Evolutionary conservation across 495 filamentous ascomycete genomes (phyloP), one percentile per base, ranked within the genome.

Genomic region (Neurospora sp.): DNA sequence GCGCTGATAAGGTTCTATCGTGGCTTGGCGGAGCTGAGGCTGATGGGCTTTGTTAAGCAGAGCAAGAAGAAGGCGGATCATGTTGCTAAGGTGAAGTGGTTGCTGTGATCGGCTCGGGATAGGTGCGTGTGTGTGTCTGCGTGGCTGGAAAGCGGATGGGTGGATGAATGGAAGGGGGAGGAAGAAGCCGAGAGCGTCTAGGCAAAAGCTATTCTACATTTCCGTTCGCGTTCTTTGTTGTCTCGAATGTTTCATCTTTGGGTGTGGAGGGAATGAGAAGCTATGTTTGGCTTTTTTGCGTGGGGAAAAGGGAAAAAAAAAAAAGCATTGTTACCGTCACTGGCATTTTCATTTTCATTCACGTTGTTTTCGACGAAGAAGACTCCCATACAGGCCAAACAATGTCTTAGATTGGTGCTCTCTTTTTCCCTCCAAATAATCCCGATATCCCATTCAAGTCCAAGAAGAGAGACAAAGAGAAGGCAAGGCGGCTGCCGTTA

Each of bases 1-100:
- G 84, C 86, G 10, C 87, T 94, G 81, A 85, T 91, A 23, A 82
- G 92, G 70, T 99, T 98, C 81, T 97, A 96, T 79, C 85, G 89
- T 69, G 92, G 86, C 5, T 77, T 98, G 72, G 94, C 94, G 9
- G 96, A 98, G 79, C 80, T 99, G 78, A 92, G 89, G 82, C 86
- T 88, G 59, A 85, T 98, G 83, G 95, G 95, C 23, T 90, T 97
- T 84, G 85, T 98, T 40, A 98, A 96, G 83, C 86, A 86, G 74
- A 98, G 91, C 77, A 92, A 90, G 82, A 98, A 94, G 86, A 96
- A 96, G 86, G 87, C 89, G 14, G 96, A 98, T 80, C 94, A 97
- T 82, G 82, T 97, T 75, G 90, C 93, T 20, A 98, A 97, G 82
- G 82, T 93, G 72, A 84, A 84, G 59, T 86, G 84, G 84, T 18